Evolutionary conservation across 2,329 filamentous ascomycete genomes (phyloP), one percentile per base, ranked within the genome.

Genomic region (Alternaria consortialis): DNA sequence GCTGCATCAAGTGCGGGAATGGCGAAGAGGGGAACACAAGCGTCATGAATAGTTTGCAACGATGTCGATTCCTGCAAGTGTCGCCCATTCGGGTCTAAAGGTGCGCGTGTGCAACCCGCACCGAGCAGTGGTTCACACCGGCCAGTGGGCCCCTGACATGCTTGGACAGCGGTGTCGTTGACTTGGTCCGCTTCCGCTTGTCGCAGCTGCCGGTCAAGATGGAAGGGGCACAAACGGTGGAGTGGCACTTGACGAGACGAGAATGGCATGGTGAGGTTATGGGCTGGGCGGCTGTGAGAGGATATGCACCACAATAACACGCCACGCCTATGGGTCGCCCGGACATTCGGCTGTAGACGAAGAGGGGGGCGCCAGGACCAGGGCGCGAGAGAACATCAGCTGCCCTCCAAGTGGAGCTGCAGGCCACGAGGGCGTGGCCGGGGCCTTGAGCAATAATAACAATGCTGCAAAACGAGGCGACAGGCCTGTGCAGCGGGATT

Each of bases 51-150:
- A 66, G 58, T 55, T 58, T 62, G 66, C 60, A 64, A 58, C 58
- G 55, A 68, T 63, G 68, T 68, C 64, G 68, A 66, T 65, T 64
- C 60, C 70, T 75, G 72, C 72, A 74, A 66, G 71, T 72, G 58
- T 65, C 58, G 65, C 73, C 74, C 62, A 63, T 75, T 75, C 27
- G 50, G 70, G 70, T 31, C 57, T 73, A 68, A 64, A 51, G 65
- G 59, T 54, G 64, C 61, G 48, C 37, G 63, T 64, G 73, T 74
- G 70, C 64, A 68, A 75, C 68, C 53, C 51, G 57, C 63, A 63
- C 62, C 64, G 63, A 68, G 67, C 65, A 63, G 63, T 69, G 60
- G 68, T 74, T 69, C 66, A 67, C 61, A 46, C 57, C 64, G 63
- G 63, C 58, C 63, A 29, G 61, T 64, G 67, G 70, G 56, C 63